Conservation (phyloP, 352 stramenopile species). For the Aphanomyces stellatus region DNA sequence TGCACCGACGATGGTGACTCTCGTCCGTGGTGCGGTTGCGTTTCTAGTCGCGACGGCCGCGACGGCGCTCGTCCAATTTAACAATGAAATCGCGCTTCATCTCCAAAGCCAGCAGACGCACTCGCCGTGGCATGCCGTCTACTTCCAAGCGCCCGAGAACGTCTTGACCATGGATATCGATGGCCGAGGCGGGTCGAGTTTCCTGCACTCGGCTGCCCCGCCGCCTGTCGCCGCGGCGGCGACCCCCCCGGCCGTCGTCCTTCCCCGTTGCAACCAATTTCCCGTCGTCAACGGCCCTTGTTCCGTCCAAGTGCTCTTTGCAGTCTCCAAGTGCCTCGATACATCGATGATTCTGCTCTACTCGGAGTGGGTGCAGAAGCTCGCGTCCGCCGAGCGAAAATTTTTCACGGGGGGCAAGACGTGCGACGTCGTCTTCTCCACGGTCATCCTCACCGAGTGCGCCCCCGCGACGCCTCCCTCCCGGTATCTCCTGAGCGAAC, state of each 20-base stretch:
- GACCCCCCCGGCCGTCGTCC: too few species aligned
- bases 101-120: background rate
- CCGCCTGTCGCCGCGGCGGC: background rate
- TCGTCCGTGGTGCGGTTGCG: background rate
- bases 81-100: slow-evolving; percentile 7
- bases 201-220: background rate
- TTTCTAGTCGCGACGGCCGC: background rate
- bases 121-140: background rate
- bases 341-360: slow-evolving; percentile 3
- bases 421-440: slow-evolving; percentile 8
- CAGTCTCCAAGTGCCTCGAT: slow-evolving; percentile 9
- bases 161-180: slow-evolving; percentile 11
- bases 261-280: slow-evolving; percentile 10
- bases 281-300: background rate
- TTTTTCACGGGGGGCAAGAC: slow-evolving; percentile 4
- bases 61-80: background rate
- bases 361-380: slow-evolving; percentile 5
- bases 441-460: slow-evolving; percentile 6
- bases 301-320: slow-evolving; percentile 6
- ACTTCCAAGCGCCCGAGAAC: background rate
- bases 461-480: background rate
- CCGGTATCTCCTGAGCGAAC: background rate
- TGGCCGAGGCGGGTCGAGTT: background rate
- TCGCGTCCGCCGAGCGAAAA: background rate
- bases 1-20: background rate